phyloP scores from a whole-genome alignment of 2,329 filamentous ascomycete species.

The Penicillium sp. region DNA sequence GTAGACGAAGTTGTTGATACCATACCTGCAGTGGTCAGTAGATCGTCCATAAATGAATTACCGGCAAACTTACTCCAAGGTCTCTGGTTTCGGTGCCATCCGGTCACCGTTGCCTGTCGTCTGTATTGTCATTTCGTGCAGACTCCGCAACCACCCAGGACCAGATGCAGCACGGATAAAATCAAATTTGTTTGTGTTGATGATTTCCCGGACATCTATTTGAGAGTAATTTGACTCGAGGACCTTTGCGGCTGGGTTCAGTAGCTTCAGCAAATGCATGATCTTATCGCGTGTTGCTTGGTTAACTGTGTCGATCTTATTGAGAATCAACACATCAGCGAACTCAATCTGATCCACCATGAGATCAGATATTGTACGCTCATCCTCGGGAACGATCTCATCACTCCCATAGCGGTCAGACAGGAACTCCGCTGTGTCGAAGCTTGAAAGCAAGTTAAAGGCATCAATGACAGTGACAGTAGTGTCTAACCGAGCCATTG shows the following conservation, averaged over 20 bases:
- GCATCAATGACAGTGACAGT: slow-evolving; percentile 71
- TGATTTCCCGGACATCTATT: slow-evolving; percentile 61
- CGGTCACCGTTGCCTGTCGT: slow-evolving; percentile 56
- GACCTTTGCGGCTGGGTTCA: slow-evolving; percentile 67
- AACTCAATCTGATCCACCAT: slow-evolving; percentile 79
- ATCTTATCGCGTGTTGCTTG: slow-evolving; percentile 49
- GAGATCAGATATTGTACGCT: slow-evolving; percentile 70
- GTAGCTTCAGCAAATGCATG: slow-evolving; percentile 54
- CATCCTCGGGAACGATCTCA: slow-evolving; percentile 64
- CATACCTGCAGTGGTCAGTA: slow-evolving; percentile 48
- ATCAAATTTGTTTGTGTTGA: slow-evolving; percentile 65
- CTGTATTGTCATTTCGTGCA: slow-evolving; percentile 65
- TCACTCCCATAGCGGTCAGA: slow-evolving; percentile 59
- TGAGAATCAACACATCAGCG: slow-evolving; percentile 68
- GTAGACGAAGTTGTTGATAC: slow-evolving; percentile 70
- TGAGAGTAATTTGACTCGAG: slow-evolving; percentile 59
- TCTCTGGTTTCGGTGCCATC: slow-evolving; percentile 66
- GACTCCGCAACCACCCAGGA: slow-evolving; percentile 67
- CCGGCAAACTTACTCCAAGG: slow-evolving; percentile 54
- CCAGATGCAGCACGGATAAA: slow-evolving; percentile 63
- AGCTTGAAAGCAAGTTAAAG: slow-evolving; percentile 70
- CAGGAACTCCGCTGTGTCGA: slow-evolving; percentile 67
- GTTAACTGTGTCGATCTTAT: slow-evolving; percentile 65
- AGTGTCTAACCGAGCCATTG: slow-evolving; percentile 65
- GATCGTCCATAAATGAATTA: neutral